Evolutionary conservation across 2,329 filamentous ascomycete species (phyloP).

Genomic region (Aspergillus ochraceus): DNA sequence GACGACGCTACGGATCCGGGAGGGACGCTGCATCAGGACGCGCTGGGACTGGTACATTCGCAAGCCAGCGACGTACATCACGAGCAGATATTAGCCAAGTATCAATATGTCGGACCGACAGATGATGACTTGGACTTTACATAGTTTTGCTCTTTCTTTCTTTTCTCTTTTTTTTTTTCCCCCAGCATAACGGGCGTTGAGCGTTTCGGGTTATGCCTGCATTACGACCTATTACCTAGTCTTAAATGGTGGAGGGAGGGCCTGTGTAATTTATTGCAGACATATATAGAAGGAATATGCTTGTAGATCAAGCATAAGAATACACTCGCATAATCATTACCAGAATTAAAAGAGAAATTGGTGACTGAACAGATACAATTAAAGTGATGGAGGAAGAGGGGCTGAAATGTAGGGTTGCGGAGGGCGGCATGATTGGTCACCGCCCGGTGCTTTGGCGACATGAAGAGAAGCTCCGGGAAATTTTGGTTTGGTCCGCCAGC

Average conservation of each 20-base stretch:
- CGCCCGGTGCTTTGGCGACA: constrained; percentile 32
- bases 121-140: constrained; percentile 33
- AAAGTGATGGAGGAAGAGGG: neutral
- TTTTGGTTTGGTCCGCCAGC: constrained; percentile 45
- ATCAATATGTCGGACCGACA: constrained; percentile 38
- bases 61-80: constrained; percentile 41
- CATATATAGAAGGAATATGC: neutral
- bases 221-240: neutral
- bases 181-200: constrained; percentile 3
- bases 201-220: neutral
- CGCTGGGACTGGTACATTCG: constrained; percentile 40
- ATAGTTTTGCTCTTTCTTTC: constrained; percentile 7
- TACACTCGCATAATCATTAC: neutral
- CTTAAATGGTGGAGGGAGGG: neutral
- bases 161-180: neutral
- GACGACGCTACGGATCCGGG: constrained; percentile 40
- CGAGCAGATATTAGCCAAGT: constrained; percentile 41
- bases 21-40: constrained; percentile 35
- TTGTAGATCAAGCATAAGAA: neutral
- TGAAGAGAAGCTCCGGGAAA: constrained; percentile 41
- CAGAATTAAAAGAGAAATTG: neutral
- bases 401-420: neutral
- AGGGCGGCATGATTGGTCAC: constrained; percentile 30
- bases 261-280: neutral
- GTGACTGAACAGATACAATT: too few species aligned